These are phyloP conservation scores for Diplotaxis tenuifolia DNA, from an alignment of 345 rosid genomes.

Conservation along the genomic window DNA sequence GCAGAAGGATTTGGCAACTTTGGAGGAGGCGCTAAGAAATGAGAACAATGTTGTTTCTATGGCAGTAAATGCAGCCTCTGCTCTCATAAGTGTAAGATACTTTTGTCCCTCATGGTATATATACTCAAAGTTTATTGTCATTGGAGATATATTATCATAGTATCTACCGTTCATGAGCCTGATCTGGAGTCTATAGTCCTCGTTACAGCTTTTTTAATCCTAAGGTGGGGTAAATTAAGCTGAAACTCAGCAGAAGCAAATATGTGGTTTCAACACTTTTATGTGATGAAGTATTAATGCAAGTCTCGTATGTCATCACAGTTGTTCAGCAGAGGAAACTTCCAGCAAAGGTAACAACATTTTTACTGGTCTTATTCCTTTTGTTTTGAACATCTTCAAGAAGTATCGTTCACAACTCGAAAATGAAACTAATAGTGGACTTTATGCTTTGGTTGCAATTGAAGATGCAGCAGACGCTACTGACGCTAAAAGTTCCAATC, in stretches of 20 bases:
- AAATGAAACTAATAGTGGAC: conserved; percentile 29
- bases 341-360: conserved; percentile 48
- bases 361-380: conserved; percentile 71
- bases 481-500: conserved; percentile 29
- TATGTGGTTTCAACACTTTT: too few species aligned
- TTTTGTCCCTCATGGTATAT: background rate
- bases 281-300: conserved; percentile 28
- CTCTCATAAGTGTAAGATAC: conserved; percentile 62
- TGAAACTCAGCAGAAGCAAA: too few species aligned
- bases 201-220: conserved; percentile 59
- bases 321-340: conserved; percentile 40
- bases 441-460: conserved; percentile 16
- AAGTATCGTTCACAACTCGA: conserved; percentile 39
- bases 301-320: conserved; percentile 38
- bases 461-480: conserved; percentile 29
- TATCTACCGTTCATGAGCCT: conserved; percentile 60
- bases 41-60: conserved; percentile 80
- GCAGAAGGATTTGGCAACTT: conserved; percentile 75
- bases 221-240: conserved; percentile 46
- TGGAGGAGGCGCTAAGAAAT: conserved; percentile 84
- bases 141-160: conserved; percentile 57
- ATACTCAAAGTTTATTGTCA: background rate
- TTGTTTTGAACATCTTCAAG: conserved; percentile 53
- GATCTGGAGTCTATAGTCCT: conserved; percentile 56
- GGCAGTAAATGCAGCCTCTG: conserved; percentile 65